Conservation (phyloP, 2,329 filamentous ascomycete genomes). For the Colletotrichum sublineola region DNA sequence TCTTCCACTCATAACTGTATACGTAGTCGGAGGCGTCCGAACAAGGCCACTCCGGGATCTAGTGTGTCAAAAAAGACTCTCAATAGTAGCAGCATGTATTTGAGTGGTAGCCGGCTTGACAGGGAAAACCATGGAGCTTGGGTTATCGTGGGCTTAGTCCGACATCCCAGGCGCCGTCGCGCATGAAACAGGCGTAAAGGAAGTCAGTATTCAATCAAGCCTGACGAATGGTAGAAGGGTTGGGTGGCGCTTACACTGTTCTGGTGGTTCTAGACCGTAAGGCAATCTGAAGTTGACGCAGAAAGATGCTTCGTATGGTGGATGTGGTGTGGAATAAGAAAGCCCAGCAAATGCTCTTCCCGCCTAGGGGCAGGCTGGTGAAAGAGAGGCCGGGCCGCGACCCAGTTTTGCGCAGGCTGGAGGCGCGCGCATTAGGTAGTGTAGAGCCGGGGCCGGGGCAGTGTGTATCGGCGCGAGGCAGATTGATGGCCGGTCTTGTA, state of each 20-base stretch:
- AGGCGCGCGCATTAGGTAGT: constrained; percentile 36
- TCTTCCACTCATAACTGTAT: neutral
- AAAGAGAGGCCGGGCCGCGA: constrained; percentile 24
- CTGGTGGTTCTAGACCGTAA: neutral
- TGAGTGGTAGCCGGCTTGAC: neutral
- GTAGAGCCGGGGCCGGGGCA: constrained; percentile 7
- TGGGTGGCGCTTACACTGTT: neutral
- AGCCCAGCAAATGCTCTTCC: neutral
- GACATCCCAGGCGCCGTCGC: neutral
- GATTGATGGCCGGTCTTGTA: neutral
- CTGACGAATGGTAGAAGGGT: neutral
- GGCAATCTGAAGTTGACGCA: neutral
- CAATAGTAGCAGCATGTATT: neutral
- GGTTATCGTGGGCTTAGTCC: neutral
- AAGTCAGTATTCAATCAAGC: neutral
- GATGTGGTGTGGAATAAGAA: neutral
- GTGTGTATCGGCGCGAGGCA: constrained; percentile 25
- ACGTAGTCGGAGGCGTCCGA: neutral
- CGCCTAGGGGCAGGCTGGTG: constrained; percentile 5
- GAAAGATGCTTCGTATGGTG: constrained; percentile 1
- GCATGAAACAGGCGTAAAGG: neutral
- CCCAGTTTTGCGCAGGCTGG: constrained; percentile 22
- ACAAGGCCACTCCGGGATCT: neutral
- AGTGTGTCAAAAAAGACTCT: neutral
- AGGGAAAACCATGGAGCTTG: neutral